Evolutionary conservation across 495 filamentous ascomycete genomes (phyloP).

Genomic region (Trypethelium eluteriae): DNA sequence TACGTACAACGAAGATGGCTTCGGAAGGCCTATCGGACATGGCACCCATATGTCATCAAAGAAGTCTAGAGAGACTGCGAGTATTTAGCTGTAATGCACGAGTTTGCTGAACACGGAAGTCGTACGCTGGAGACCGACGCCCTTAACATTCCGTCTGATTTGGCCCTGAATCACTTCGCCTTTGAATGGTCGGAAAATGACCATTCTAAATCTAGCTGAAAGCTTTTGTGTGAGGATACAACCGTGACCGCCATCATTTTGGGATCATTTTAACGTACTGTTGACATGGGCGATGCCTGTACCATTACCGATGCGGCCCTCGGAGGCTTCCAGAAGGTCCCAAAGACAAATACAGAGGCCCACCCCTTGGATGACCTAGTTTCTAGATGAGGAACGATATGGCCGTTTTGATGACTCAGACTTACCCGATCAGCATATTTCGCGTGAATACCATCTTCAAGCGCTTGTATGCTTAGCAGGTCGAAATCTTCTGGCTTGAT

Average conservation of each 20-base stretch:
- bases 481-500: conserved; percentile 79
- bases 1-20: conserved; percentile 65
- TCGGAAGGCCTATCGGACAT: conserved; percentile 53
- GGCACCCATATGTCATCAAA: conserved; percentile 86
- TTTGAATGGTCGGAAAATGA: conserved; percentile 94
- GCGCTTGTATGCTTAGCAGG: conserved; percentile 64
- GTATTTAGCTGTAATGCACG: conserved; percentile 12
- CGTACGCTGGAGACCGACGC: conserved; percentile 68
- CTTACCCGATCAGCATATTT: conserved; percentile 84
- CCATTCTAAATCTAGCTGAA: conserved; percentile 72
- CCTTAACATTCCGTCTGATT: conserved; percentile 59
- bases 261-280: conserved; percentile 44
- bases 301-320: conserved; percentile 76
- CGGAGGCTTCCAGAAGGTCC: conserved; percentile 75
- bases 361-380: conserved; percentile 63
- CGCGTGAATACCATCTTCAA: conserved; percentile 89
- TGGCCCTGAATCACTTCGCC: conserved; percentile 77
- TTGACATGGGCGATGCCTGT: conserved; percentile 87
- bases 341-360: conserved; percentile 89
- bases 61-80: conserved; percentile 70
- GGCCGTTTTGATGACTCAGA: conserved; percentile 26
- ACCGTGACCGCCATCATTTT: background rate
- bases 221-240: background rate
- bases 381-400: conserved; percentile 11
- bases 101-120: conserved; percentile 11